phyloP scores from a whole-genome alignment of 495 filamentous ascomycete species.

The Hyaloscypha bicolor region DNA sequence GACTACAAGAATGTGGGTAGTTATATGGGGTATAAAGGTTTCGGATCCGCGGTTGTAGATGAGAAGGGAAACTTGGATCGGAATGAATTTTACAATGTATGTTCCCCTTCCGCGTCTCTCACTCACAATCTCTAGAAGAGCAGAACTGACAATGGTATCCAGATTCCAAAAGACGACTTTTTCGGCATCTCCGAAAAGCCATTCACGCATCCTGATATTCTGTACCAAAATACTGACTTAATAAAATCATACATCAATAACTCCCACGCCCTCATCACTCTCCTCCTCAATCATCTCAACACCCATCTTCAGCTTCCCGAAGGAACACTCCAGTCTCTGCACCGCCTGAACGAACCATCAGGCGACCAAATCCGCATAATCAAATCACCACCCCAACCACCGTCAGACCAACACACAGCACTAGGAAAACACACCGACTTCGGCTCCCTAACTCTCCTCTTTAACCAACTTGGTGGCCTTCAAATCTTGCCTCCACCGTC shows the following conservation, averaged over 20 bases:
- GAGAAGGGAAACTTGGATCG: slow-evolving; percentile 54
- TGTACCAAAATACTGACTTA: slow-evolving; percentile 42
- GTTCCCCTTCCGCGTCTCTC: slow-evolving; percentile 13
- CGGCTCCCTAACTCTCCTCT: slow-evolving; percentile 84
- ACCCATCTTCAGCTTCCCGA: slow-evolving; percentile 50
- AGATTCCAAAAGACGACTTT: slow-evolving; percentile 57
- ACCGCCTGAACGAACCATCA: slow-evolving; percentile 49
- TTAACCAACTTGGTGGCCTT: slow-evolving; percentile 79
- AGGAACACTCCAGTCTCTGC: slow-evolving; percentile 48
- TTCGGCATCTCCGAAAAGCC: slow-evolving; percentile 42
- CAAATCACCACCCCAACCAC: slow-evolving; percentile 46
- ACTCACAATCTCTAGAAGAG: not conserved
- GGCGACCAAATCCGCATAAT: slow-evolving; percentile 65
- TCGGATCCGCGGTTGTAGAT: slow-evolving; percentile 53
- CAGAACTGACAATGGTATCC: not conserved
- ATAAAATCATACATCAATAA: slow-evolving; percentile 49
- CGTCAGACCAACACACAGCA: slow-evolving; percentile 42
- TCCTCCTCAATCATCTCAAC: slow-evolving; percentile 54
- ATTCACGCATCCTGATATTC: slow-evolving; percentile 49
- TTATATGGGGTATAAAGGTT: slow-evolving; percentile 60
- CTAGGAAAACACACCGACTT: slow-evolving; percentile 86
- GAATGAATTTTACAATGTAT: slow-evolving; percentile 67
- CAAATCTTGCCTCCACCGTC: slow-evolving; percentile 70
- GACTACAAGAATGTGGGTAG: slow-evolving; percentile 41
- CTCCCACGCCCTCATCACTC: slow-evolving; percentile 51